A percentile compares a stretch with the other conserved stretches of the same genome.
Evolutionary conservation across 495 filamentous ascomycete genomes (phyloP).

Genomic region (Penicillium dipodomyicola): DNA sequence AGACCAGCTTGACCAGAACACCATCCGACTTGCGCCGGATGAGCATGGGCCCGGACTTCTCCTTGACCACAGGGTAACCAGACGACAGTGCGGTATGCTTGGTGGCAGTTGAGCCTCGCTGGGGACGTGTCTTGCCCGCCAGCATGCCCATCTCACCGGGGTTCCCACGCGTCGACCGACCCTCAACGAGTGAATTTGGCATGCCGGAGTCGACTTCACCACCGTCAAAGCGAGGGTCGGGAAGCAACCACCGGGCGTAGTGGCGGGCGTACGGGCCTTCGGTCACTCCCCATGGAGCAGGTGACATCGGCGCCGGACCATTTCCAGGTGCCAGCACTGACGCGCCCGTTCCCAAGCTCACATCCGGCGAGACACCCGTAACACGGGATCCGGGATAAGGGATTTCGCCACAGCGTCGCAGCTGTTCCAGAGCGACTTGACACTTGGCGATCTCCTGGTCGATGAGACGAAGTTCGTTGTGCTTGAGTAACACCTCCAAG

Average conservation of each 20-base stretch:
- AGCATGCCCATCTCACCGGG: slow-evolving; percentile 54
- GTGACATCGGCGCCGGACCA: slow-evolving; percentile 57
- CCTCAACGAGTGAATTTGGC: slow-evolving; percentile 41
- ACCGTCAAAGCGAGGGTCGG: slow-evolving; percentile 83
- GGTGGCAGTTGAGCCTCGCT: slow-evolving; percentile 55
- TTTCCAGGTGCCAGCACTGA: slow-evolving; percentile 58
- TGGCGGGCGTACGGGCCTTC: slow-evolving; percentile 92
- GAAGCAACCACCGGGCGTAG: slow-evolving; percentile 91
- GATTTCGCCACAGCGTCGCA: slow-evolving; percentile 85
- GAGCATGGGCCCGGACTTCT: slow-evolving; percentile 60
- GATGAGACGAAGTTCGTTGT: slow-evolving; percentile 88
- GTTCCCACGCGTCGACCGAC: slow-evolving; percentile 73
- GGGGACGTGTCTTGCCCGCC: slow-evolving; percentile 60
- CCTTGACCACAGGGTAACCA: slow-evolving; percentile 68
- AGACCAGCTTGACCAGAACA: slow-evolving; percentile 73
- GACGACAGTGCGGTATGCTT: slow-evolving; percentile 71
- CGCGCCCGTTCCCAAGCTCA: slow-evolving; percentile 69
- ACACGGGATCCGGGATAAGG: slow-evolving; percentile 75
- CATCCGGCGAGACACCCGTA: slow-evolving; percentile 57
- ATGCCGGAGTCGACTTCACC: slow-evolving; percentile 42
- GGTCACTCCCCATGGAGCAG: slow-evolving; percentile 82
- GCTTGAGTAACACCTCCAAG: slow-evolving; percentile 89
- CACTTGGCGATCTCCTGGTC: slow-evolving; percentile 96
- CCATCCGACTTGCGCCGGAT: slow-evolving; percentile 60
- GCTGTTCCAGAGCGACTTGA: slow-evolving; percentile 90